Evolutionary conservation across 768 basidiomycete species (phyloP), one percentile per base, ranked within the genome.

Genomic region (Pisolithus albus): DNA sequence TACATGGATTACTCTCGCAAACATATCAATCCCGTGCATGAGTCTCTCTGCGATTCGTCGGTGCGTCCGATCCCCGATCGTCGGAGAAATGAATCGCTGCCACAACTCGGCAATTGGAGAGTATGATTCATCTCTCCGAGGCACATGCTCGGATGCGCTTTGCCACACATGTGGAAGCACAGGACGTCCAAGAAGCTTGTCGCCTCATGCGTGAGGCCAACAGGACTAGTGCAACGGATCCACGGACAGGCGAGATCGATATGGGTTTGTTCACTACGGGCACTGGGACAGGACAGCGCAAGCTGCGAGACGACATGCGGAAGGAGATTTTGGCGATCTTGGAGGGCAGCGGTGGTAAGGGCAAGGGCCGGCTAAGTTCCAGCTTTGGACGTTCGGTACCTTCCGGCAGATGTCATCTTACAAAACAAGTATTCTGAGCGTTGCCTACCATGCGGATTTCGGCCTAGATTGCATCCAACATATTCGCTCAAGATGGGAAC

Each of bases 41-140:
- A 70, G 93, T 96, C 52, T 87, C 90, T 56, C 88, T 99, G 78
- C 88, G 96, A 47, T 88, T 88, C 62, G 84, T 90, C 61, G 95
- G 95, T 19, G 78, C 54, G 62, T 76, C 86, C 49, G 95, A 98
- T 64, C 85, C 92, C n/a, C n/a, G n/a, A n/a, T n/a, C n/a, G n/a
- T n/a, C n/a, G n/a, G 95, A 98, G 68, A 90, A 90, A 64, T 84
- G 95, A 11, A 99, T 99, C 68, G 98, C 96, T 0, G 96, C 96
- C 0, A 98, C 96, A 30, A 98, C 96, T 0, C 82, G 96, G 46
- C 95, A 99, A 68, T 81, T 99, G 15, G 96, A 99, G 70, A 88
- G 86, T 59, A 90, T 99, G 83, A 96, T 99, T 61, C 87, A 94
- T 5, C 81, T n/a, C n/a, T n/a, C n/a, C n/a, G n/a, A n/a, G n/a